These are phyloP conservation scores for Microstegium vimineum DNA, from an alignment of 176 grass and related monocot genomes.

Conservation along the genomic window DNA sequence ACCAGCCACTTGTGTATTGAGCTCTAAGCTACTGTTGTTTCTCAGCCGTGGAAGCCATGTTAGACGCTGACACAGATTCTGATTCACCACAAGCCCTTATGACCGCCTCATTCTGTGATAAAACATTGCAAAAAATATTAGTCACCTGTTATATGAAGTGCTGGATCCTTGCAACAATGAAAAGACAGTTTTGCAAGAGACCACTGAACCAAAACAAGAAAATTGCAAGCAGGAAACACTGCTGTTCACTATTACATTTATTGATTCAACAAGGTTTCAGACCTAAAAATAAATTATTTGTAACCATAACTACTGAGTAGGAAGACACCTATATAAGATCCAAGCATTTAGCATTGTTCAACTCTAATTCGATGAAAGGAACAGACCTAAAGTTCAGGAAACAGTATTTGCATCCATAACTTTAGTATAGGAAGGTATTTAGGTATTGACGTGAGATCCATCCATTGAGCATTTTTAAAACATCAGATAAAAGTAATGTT, in stretches of 20 bases:
- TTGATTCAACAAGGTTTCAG: neutral
- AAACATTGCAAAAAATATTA: constrained; percentile 3
- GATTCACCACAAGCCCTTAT: constrained; percentile 38
- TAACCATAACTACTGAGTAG: neutral
- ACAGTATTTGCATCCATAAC: neutral
- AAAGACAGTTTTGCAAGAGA: neutral
- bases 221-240: neutral
- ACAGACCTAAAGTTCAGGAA: neutral
- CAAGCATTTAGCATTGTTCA: neutral
- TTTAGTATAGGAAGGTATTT: neutral
- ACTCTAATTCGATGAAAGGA: neutral
- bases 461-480: neutral
- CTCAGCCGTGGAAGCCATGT: neutral
- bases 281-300: neutral
- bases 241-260: neutral
- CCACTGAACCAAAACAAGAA: neutral
- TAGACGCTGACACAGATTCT: constrained; percentile 24
- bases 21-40: constrained; percentile 21
- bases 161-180: neutral
- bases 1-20: neutral
- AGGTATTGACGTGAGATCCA: neutral
- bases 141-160: neutral
- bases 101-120: constrained; percentile 48
- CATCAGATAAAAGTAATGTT: neutral
- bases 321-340: neutral